Evolutionary conservation across 2,329 filamentous ascomycete genomes (phyloP), one percentile per base, ranked within the genome.

Genomic region (Mycosphaerella arachidis): DNA sequence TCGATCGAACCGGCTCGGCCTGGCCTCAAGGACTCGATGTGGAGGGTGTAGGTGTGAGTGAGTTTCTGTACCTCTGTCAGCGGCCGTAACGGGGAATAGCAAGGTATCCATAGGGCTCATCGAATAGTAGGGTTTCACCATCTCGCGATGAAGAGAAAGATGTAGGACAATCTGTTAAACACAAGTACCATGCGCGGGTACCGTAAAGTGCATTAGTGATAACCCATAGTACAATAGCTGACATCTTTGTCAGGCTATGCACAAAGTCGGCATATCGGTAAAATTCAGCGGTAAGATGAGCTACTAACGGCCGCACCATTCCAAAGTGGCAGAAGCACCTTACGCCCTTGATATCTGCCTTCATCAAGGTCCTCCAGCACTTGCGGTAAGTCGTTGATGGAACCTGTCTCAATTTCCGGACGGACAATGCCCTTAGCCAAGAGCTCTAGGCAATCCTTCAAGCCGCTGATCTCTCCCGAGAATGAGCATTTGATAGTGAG

Each of bases 381-480:
- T 12, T 59, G 65, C 2, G 72, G 72, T 45, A 79, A 74, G 37
- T 75, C 67, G 16, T 70, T 59, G 45, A 77, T 63, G 12, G 61
- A 68, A 6, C 67, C 70, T 6, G 67, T 68, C 54, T 73, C 68
- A 5, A 78, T 72, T 40, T 72, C 70, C 4, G 76, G 76, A 16
- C 53, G 62, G 27, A 78, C 68, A 1, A 70, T 65, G 4, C 72
- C 71, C 31, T 70, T 61, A 0, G 68, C 65, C 57, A 79, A 74
- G 43, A 78, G 61, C 6, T 74, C 61, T 48, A 76, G 61, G 1
- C 76, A 74, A 45, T 74, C 68, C 35, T 69, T 63, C n/a, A 81
- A 62, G 56, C 79, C 77, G 10, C 60, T 57, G 1, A 76, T 67
- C 57, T 76, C 77, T 0, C 78, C 77, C 4, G 76, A 77, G 46